These are phyloP conservation scores for Monosporozyma aerobia DNA, from an alignment of 805 yeast genomes.

Conservation along the genomic window DNA sequence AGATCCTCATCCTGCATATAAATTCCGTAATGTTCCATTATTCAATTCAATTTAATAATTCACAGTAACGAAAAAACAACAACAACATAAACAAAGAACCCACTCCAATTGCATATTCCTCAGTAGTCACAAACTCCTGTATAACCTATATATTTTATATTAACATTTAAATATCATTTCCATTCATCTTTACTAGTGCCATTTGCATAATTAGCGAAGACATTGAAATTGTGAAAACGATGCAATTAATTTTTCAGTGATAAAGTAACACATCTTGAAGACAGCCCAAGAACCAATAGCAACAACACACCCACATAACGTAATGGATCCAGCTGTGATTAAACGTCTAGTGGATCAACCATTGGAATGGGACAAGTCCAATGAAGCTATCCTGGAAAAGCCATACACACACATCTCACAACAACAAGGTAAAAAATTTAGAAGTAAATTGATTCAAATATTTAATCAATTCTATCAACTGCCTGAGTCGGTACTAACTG, in stretches of 20 bases:
- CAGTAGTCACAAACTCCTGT: not conserved
- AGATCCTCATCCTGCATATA: not conserved
- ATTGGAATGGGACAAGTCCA: constrained; percentile 24
- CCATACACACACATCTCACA: constrained; percentile 45
- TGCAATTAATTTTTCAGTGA: not conserved
- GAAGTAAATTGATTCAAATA: constrained; percentile 39
- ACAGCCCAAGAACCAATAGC: not conserved
- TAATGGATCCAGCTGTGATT: not conserved
- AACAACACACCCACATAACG: not conserved
- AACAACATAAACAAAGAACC: not conserved
- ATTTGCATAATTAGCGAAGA: not conserved
- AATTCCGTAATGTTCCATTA: constrained; percentile 14
- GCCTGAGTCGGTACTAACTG: constrained; percentile 30
- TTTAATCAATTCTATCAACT: constrained; percentile 46
- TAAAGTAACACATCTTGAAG: not conserved
- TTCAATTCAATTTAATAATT: constrained; percentile 5
- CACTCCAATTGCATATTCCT: not conserved
- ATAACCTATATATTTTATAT: not conserved
- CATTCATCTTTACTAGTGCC: not conserved
- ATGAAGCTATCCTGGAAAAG: constrained; percentile 26
- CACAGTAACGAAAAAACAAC: not conserved
- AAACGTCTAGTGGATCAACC: constrained; percentile 7
- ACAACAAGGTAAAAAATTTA: constrained; percentile 49
- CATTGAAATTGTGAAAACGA: not conserved
- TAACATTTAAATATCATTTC: not conserved